A percentile compares a stretch with the other conserved stretches of the same genome.
Evolutionary conservation across 495 filamentous ascomycete genomes (phyloP).

Genomic region (Lasiosphaeria ovina): DNA sequence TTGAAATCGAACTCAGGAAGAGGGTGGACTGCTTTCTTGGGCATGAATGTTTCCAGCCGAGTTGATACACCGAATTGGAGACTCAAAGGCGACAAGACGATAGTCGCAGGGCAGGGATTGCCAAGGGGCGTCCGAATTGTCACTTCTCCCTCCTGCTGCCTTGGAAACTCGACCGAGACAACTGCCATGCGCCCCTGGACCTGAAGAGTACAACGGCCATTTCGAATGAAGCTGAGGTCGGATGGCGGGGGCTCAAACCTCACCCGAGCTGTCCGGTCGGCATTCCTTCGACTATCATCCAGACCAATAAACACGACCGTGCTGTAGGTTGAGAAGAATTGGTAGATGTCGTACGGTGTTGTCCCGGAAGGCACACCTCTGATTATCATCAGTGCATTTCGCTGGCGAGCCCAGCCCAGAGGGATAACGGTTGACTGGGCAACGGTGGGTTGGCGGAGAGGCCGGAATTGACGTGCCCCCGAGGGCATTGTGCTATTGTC

Average conservation of each 20-base stretch:
- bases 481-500: too few relatives aligned
- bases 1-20: slow-evolving; percentile 9
- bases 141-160: neutral
- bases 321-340: slow-evolving; percentile 28
- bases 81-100: slow-evolving; percentile 30
- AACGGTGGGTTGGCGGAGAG: neutral
- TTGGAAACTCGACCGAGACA: slow-evolving; percentile 13
- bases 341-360: slow-evolving; percentile 28
- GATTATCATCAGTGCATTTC: slow-evolving; percentile 26
- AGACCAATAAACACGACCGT: slow-evolving; percentile 36
- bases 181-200: slow-evolving; percentile 1
- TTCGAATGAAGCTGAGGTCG: slow-evolving; percentile 18
- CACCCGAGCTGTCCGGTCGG: slow-evolving; percentile 24
- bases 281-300: slow-evolving; percentile 19
- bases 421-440: slow-evolving; percentile 13
- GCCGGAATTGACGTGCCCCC: neutral
- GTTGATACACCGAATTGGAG: slow-evolving; percentile 57
- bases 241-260: slow-evolving; percentile 40
- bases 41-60: slow-evolving; percentile 46
- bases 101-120: slow-evolving; percentile 25
- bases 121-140: slow-evolving; percentile 27
- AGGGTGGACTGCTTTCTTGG: slow-evolving; percentile 37
- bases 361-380: slow-evolving; percentile 22
- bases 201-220: slow-evolving; percentile 14
- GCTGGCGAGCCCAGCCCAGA: slow-evolving; percentile 25